A percentile compares a stretch with the other conserved stretches of the same genome.
Evolutionary conservation across 768 basidiomycete genomes (phyloP).

Genomic region (Kondoa subrosea): DNA sequence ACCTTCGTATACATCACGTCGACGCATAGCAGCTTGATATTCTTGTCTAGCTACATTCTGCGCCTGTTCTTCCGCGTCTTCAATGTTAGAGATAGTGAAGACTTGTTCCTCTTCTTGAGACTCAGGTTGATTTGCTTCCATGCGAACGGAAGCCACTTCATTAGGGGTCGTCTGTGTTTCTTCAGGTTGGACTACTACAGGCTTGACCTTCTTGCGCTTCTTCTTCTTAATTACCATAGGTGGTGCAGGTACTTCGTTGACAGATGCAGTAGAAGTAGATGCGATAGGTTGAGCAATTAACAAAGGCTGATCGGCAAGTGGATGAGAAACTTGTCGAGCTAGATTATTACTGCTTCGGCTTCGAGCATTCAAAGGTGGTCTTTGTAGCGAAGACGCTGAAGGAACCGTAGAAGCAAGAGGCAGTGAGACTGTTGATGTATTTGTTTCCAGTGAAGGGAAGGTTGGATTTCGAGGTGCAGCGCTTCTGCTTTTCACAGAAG

Average conservation of each 20-base stretch:
- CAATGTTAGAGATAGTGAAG: neutral
- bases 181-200: no score
- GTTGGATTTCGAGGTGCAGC: neutral
- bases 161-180: no score
- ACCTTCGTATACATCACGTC: neutral
- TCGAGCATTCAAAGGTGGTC: neutral
- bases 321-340: neutral
- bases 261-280: neutral
- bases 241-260: neutral
- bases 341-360: neutral
- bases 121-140: no score
- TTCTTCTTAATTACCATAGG: neutral
- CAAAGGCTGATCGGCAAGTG: neutral
- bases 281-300: neutral
- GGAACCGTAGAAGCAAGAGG: neutral
- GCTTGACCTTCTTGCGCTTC: neutral
- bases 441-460: neutral
- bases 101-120: no score
- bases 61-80: neutral
- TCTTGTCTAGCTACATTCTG: neutral
- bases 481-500: neutral
- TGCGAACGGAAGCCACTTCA: no score
- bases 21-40: neutral
- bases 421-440: neutral
- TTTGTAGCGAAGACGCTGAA: neutral